Evolutionary conservation across 768 basidiomycete species (phyloP).

Genomic region (Pisolithus orientalis): DNA sequence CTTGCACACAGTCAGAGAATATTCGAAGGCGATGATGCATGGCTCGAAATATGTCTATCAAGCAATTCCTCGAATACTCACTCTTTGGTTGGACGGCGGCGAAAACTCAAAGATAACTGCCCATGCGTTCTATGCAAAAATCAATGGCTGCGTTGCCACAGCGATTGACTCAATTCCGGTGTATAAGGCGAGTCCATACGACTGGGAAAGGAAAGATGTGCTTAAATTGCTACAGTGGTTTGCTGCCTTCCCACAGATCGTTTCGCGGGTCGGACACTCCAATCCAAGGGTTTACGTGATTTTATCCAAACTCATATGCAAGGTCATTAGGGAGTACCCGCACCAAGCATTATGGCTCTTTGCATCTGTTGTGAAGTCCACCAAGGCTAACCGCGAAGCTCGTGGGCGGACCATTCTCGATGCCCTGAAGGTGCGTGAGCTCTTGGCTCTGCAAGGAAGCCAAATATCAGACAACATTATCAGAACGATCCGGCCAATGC

Average conservation of each 20-base stretch:
- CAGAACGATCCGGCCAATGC: constrained; percentile 44
- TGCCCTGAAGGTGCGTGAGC: constrained; percentile 45
- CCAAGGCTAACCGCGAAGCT: constrained; percentile 48
- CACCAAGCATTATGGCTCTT: constrained; percentile 93
- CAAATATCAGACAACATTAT: neutral
- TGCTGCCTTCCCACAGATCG: constrained; percentile 94
- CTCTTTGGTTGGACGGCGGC: constrained; percentile 89
- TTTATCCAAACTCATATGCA: constrained; percentile 59
- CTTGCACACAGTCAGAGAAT: constrained; percentile 57
- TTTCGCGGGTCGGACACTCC: constrained; percentile 82
- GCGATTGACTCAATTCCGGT: constrained; percentile 58
- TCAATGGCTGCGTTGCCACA: constrained; percentile 50
- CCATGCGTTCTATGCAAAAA: constrained; percentile 41
- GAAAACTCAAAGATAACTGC: constrained; percentile 35
- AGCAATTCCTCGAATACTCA: constrained; percentile 88
- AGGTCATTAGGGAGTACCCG: constrained; percentile 78
- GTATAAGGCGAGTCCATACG: constrained; percentile 60
- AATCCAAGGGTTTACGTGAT: constrained; percentile 54
- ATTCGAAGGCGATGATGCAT: constrained; percentile 59
- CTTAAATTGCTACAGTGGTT: constrained; percentile 61
- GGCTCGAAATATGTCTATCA: constrained; percentile 97
- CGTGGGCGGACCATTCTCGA: constrained; percentile 57
- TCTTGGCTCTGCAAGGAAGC: neutral
- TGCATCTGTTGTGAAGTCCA: constrained; percentile 82
- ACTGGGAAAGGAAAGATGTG: neutral